Evolutionary conservation across 495 filamentous ascomycete species (phyloP).

Genomic region (Tuber umbilicatum): DNA sequence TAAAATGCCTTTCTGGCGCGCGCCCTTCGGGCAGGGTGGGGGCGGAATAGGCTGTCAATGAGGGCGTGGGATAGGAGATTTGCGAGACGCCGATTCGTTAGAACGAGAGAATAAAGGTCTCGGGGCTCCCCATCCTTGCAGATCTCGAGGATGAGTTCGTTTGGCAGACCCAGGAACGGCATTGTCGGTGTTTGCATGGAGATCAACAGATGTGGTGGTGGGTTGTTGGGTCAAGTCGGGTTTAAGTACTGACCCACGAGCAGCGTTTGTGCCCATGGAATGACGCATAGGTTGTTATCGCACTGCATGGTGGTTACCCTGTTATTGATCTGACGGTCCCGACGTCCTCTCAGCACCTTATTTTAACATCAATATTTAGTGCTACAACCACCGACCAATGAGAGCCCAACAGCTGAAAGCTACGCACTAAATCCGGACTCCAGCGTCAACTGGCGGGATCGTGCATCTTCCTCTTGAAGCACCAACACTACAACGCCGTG

Average conservation of each 20-base stretch:
- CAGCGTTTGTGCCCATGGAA: neutral
- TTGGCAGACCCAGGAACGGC: slow-evolving; percentile 21
- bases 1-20: slow-evolving; percentile 19
- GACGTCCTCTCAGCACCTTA: neutral
- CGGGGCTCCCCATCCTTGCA: slow-evolving; percentile 18
- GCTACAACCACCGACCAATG: neutral
- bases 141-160: slow-evolving; percentile 25
- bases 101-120: slow-evolving; percentile 16
- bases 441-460: neutral
- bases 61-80: slow-evolving; percentile 14
- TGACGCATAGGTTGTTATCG: neutral
- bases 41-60: slow-evolving; percentile 6
- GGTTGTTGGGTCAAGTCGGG: neutral
- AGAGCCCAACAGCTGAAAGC: neutral
- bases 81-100: slow-evolving; percentile 23
- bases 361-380: neutral
- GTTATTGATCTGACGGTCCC: neutral
- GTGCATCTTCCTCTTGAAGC: neutral
- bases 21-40: slow-evolving; percentile 2
- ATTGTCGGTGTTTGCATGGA: slow-evolving; percentile 10
- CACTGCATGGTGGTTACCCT: neutral
- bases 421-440: neutral
- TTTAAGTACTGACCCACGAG: neutral
- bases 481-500: neutral
- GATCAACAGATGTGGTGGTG: neutral